Evolutionary conservation across 371 early-diverging fungal genomes (phyloP), one percentile per base, ranked within the genome.

Genomic region (Rhizopus delemar): DNA sequence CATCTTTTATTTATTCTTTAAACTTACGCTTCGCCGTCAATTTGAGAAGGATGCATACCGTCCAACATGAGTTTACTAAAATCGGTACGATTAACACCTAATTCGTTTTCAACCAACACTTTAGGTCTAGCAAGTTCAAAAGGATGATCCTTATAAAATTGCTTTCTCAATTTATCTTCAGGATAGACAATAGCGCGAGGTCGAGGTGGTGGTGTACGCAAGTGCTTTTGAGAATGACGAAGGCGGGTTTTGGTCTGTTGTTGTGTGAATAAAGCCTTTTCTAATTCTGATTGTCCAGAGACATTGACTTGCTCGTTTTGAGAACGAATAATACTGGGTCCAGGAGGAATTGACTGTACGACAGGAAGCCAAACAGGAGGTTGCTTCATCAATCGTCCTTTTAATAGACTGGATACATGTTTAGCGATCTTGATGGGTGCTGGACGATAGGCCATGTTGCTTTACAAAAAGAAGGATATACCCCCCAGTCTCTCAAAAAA

Each of bases 101-200:
- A 69, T 8, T 79, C 77, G 28, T 74, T 73, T 67, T 90, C 89
- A 3, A 86, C 80, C 48, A 91, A 62, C 7, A 80, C 65, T 34
- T 81, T 70, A 31, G 94, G 93, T 57, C 89, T 79, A 28, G 81
- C 68, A 58, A 88, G 72, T 76, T 95, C 96, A 68, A 88, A 91
- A 16, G 94, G 94, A 69, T 95, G 96, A 78, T 93, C 90, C 63
- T 82, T 80, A 73, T 90, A 95, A 65, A 95, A 95, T 52, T 82
- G 85, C 55, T 81, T 68, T 62, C 96, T 85, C 55, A 95, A 78
- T 61, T 65, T 66, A 70, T 95, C 96, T 75, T 94, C 94, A n/a
- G 92, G 92, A 63, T 93, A 95, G 32, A 82, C 86, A 50, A 95
- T 93, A 51, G 67, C 70, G 32, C 78, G 86, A 46, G 90, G 87